Evolutionary conservation across 2,329 filamentous ascomycete genomes (phyloP).

Genomic region (Raffaelea arxii): DNA sequence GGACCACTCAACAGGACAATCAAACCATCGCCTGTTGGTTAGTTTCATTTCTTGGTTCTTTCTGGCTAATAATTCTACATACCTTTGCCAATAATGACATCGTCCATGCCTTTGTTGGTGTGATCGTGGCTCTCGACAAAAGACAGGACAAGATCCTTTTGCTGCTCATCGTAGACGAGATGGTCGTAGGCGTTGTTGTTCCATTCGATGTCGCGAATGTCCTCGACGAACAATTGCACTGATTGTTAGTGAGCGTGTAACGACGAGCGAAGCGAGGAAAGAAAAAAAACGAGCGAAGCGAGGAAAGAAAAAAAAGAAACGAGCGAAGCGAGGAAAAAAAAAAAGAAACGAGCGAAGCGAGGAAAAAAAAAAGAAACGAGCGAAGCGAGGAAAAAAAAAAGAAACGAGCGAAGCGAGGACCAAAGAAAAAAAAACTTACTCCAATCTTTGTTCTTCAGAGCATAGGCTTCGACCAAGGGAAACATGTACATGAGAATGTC

Average conservation of each 20-base stretch:
- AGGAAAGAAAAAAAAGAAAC: conserved; percentile 9
- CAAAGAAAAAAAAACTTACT: conserved; percentile 18
- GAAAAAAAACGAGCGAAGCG: neutral
- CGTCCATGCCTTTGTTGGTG: conserved; percentile 18
- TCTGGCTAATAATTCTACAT: conserved; percentile 5
- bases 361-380: too few relatives aligned
- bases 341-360: too few relatives aligned
- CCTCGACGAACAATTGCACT: conserved; percentile 28
- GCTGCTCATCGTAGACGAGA: conserved; percentile 35
- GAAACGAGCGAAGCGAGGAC: neutral
- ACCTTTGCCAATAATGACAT: conserved; percentile 32
- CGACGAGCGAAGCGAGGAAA: too few relatives aligned
- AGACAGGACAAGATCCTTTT: conserved; percentile 36
- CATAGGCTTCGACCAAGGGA: conserved; percentile 32
- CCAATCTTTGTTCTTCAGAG: conserved; percentile 37
- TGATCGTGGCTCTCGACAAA: conserved; percentile 35
- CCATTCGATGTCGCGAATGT: conserved; percentile 31
- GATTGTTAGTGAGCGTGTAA: neutral
- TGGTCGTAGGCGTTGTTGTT: conserved; percentile 35
- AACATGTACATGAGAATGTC: conserved; percentile 31
- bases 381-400: neutral
- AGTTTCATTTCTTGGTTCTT: too few relatives aligned
- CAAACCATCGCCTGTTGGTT: conserved; percentile 22
- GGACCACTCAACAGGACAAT: conserved; percentile 27
- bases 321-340: neutral